Evolutionary conservation across 371 early-diverging fungal genomes (phyloP).

Genomic region (Apophysomyces sp.): DNA sequence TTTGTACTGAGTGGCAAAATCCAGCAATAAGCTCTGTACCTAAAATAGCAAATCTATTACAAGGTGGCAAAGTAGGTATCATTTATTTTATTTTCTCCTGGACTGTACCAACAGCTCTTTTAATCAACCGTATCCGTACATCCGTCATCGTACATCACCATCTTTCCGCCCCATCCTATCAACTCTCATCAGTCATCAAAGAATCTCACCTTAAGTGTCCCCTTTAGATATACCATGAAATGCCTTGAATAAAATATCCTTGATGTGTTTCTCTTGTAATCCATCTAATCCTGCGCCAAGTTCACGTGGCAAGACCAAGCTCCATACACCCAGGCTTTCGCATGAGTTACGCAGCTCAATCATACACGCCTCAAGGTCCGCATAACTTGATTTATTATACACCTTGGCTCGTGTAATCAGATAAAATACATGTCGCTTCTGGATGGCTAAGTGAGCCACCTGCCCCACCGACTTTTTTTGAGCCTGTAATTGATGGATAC

Average conservation of each 20-base stretch:
- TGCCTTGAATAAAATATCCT: conserved; percentile 25
- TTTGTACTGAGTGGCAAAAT: too few species aligned
- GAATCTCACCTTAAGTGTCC: not conserved
- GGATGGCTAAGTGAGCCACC: conserved; percentile 13
- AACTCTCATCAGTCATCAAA: not conserved
- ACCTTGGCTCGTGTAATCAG: conserved; percentile 25
- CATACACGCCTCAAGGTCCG: conserved; percentile 28
- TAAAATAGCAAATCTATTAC: too few species aligned
- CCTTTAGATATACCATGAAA: conserved; percentile 23
- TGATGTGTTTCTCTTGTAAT: conserved; percentile 32
- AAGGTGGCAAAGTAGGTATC: too few species aligned
- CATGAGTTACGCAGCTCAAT: conserved; percentile 25
- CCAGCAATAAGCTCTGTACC: too few species aligned
- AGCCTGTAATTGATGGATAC: conserved; percentile 17
- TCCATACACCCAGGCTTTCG: conserved; percentile 21
- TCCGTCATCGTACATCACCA: conserved; percentile 21
- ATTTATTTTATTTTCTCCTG: too few species aligned
- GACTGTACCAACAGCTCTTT: not conserved
- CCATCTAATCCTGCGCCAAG: conserved; percentile 26
- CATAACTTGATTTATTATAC: conserved; percentile 27
- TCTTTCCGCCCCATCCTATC: conserved; percentile 33
- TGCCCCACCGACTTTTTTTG: conserved; percentile 36
- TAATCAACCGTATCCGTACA: not conserved
- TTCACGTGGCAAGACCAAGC: conserved; percentile 27
- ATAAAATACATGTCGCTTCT: conserved; percentile 31